Evolutionary conservation across 441 rosid species (phyloP), one percentile per base, ranked within the genome.

Genomic region (Pelargonium myrrhifolium): DNA sequence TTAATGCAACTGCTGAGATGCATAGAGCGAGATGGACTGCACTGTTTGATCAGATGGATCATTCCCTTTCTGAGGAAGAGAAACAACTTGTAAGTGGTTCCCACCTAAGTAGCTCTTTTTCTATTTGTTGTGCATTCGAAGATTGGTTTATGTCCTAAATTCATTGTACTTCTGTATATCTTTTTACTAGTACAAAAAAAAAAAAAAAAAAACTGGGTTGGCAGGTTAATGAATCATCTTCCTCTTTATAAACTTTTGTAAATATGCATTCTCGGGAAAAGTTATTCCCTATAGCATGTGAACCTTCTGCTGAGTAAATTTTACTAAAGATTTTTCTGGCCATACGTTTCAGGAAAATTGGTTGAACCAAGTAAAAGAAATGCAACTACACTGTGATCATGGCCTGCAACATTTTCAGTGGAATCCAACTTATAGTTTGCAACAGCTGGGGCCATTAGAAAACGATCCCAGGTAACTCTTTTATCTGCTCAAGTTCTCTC

Each of bases 41-140:
- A 62, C 75, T 89, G 78, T 93, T 93, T 76, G 84, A 81, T 83
- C 96, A 87, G 78, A 83, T 89, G 89, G 84, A 83, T 67, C 86
- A 81, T 77, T 80, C 89, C 61, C 92, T 93, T 22, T 62, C 70
- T 17, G 92, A 85, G 76, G 97, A 91, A 80, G 90, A 93, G 82
- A 80, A 76, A 75, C 88, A 86, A 66, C 83, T 93, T 70, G 99
- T 91, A 79, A 77, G 97, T 85, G 24, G 1, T 18, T 55, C 31
- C 10, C 14, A 0, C 53, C 17, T 47, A 37, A 9, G 2, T 7
- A 21, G 20, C 17, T 47, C n/a, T 21, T 18, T 58, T 58, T 12
- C 26, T 18, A 21, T 18, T 56, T 8, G 28, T 21, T 43, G 35
- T 9, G 14, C 9, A 51, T 5, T 45, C 14, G 37, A 1, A 45